Conservation (phyloP, 495 filamentous ascomycete species). For the Tuber brumale region DNA sequence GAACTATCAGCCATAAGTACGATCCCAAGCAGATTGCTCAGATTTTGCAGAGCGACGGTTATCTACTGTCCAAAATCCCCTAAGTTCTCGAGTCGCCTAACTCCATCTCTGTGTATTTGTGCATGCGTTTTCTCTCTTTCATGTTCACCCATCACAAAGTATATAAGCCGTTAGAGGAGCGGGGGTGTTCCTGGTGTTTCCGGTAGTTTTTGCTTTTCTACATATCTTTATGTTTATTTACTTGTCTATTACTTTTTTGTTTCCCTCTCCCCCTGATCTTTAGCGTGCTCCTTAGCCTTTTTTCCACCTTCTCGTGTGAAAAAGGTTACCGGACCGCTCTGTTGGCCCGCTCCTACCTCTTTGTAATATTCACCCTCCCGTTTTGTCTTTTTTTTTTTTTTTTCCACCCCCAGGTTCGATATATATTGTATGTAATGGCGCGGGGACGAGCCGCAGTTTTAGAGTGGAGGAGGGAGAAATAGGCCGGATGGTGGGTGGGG, state of each 20-base stretch:
- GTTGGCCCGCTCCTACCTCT: neutral
- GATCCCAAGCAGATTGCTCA: conserved; percentile 45
- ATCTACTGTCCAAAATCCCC: conserved; percentile 5
- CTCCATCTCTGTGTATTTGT: neutral
- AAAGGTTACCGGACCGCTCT: neutral
- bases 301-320: neutral
- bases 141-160: neutral
- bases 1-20: conserved; percentile 44
- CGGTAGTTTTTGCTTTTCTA: neutral
- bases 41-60: conserved; percentile 37
- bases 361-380: neutral
- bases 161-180: neutral
- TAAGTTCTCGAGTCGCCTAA: neutral
- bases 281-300: neutral
- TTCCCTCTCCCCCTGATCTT: neutral
- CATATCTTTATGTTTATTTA: neutral
- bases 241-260: neutral
- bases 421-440: neutral
- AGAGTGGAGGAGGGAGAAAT: neutral
- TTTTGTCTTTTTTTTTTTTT: neutral
- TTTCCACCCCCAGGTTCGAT: neutral
- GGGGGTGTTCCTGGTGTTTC: conserved; percentile 1
- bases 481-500: neutral
- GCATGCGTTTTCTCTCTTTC: neutral
- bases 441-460: neutral